Evolutionary conservation across 2,329 filamentous ascomycete genomes (phyloP).

Genomic region (Penicillium sp.): DNA sequence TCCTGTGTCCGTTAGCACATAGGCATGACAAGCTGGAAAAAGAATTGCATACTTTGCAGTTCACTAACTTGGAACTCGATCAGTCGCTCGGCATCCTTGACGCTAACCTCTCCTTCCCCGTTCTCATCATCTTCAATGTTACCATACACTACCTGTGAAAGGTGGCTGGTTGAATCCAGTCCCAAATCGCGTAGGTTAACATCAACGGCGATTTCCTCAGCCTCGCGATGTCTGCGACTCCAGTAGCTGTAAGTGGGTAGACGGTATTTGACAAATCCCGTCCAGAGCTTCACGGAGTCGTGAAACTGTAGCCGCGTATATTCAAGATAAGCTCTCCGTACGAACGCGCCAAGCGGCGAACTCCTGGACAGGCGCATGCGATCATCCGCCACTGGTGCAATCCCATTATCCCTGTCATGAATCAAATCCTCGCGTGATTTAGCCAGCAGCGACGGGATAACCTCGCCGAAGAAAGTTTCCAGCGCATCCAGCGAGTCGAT

Average conservation of each 20-base stretch:
- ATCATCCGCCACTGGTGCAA: constrained; percentile 47
- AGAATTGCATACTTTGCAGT: constrained; percentile 67
- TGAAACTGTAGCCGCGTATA: constrained; percentile 78
- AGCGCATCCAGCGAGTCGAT: constrained; percentile 79
- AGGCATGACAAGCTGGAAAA: background rate
- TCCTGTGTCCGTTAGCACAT: constrained; percentile 50
- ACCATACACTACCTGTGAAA: constrained; percentile 55
- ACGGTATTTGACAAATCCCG: constrained; percentile 75
- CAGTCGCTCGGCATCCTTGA: constrained; percentile 75
- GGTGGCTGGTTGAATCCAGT: constrained; percentile 51
- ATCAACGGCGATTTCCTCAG: constrained; percentile 56
- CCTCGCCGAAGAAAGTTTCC: constrained; percentile 69
- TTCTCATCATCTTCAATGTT: constrained; percentile 45
- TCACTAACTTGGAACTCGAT: constrained; percentile 86
- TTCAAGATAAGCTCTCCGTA: constrained; percentile 74
- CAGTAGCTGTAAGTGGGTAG: constrained; percentile 67
- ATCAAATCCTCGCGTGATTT: constrained; percentile 63
- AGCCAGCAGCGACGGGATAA: constrained; percentile 56
- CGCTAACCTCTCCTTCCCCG: constrained; percentile 58
- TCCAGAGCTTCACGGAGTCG: constrained; percentile 77
- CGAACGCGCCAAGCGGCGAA: constrained; percentile 78
- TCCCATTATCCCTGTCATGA: constrained; percentile 55
- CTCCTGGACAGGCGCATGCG: constrained; percentile 66
- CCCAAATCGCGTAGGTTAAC: constrained; percentile 61
- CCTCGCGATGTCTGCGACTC: constrained; percentile 54